phyloP scores from a whole-genome alignment of 257 asterid species.

The Jacaranda mimosifolia region DNA sequence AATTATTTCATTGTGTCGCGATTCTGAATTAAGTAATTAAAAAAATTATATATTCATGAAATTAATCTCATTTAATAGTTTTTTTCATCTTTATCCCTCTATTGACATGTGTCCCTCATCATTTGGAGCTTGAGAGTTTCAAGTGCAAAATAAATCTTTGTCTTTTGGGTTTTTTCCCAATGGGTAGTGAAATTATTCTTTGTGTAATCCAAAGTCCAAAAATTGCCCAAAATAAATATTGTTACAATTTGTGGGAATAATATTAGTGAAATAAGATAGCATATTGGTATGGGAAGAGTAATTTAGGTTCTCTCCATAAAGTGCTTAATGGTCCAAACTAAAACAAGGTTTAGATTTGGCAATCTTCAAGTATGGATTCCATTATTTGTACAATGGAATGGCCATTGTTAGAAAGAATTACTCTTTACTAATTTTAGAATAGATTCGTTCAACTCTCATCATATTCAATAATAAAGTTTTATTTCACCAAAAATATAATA shows the following conservation, averaged over 20 bases:
- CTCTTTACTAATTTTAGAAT: neutral
- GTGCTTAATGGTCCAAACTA: neutral
- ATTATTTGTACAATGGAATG: neutral
- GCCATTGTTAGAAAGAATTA: no score
- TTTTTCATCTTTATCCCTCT: neutral
- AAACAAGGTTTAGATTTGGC: neutral
- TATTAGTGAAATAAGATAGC: neutral
- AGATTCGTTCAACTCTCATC: neutral
- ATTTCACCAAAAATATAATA: neutral
- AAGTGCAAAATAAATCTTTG: constrained; percentile 6
- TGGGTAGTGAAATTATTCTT: neutral
- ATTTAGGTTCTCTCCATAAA: neutral
- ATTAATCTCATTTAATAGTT: no score
- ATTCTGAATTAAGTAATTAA: no score
- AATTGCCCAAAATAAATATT: constrained; percentile 6
- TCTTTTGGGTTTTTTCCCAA: constrained; percentile 28
- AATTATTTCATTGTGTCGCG: no score
- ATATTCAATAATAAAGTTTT: no score
- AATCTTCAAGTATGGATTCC: neutral
- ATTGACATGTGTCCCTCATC: constrained; percentile 40
- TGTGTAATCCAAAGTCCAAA: neutral
- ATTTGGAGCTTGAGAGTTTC: constrained; percentile 15
- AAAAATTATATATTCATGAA: no score
- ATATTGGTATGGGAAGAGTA: neutral
- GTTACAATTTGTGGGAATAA: neutral